Percentiles rank a stretch among this genome's conserved stretches.
Conservation (phyloP, 2,329 filamentous ascomycete species). For the Talaromyces amestolkiae region DNA sequence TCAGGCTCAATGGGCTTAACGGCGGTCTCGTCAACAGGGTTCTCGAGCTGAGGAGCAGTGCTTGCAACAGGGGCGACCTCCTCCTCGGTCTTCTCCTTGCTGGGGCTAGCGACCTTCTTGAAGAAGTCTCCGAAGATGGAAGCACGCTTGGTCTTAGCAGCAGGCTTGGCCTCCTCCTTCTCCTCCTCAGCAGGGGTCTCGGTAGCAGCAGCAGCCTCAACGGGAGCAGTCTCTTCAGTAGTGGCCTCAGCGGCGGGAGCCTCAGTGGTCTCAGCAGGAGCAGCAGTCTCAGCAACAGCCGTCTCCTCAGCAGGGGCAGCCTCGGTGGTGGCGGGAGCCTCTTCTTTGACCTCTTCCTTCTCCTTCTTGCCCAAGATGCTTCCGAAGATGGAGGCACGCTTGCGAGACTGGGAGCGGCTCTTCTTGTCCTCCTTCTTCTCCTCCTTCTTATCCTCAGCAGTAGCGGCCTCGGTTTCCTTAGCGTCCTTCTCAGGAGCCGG, state of each 20-base stretch:
- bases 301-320: conserved; percentile 40
- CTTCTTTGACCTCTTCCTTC: conserved; percentile 45
- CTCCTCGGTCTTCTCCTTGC: conserved; percentile 48
- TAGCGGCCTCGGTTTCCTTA: conserved; percentile 38
- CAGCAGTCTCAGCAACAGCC: conserved; percentile 35
- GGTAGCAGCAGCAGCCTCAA: conserved; percentile 30
- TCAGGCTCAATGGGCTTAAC: conserved; percentile 42
- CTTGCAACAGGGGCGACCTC: conserved; percentile 49
- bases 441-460: conserved; percentile 41
- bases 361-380: conserved; percentile 59
- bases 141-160: conserved; percentile 70
- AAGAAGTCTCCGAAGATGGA: conserved; percentile 77
- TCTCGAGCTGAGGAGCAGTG: conserved; percentile 50
- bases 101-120: conserved; percentile 62
- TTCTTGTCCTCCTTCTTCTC: conserved; percentile 44
- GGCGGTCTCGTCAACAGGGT: conserved; percentile 40
- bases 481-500: conserved; percentile 19
- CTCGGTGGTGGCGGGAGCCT: conserved; percentile 32
- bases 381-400: conserved; percentile 59
- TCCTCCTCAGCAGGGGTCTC: conserved; percentile 40
- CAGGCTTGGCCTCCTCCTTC: conserved; percentile 45
- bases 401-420: conserved; percentile 59
- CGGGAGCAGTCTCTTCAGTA: conserved; percentile 40
- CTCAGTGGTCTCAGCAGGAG: conserved; percentile 34
- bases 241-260: conserved; percentile 21